These are phyloP conservation scores for Fusarium avenaceum DNA, from an alignment of 2,329 filamentous ascomycete species.

Conservation along the genomic window DNA sequence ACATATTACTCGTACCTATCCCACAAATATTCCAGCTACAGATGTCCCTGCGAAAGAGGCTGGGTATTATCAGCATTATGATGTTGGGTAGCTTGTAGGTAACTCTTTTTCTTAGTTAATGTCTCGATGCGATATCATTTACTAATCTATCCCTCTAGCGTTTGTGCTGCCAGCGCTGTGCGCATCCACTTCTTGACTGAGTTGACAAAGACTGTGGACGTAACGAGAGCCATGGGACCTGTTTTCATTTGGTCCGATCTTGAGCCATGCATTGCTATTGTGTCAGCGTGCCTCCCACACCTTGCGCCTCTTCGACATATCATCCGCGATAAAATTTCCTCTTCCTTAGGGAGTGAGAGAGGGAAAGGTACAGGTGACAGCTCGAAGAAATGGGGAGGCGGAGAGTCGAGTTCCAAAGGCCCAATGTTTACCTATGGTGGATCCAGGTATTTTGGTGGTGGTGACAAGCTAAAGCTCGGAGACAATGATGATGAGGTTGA, in stretches of 20 bases:
- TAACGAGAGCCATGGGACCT: slow-evolving; percentile 20
- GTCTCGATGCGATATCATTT: background rate
- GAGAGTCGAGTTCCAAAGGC: background rate
- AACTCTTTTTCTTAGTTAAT: too few species aligned
- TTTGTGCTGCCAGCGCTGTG: slow-evolving; percentile 23
- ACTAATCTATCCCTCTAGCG: background rate
- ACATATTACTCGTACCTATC: slow-evolving; percentile 15
- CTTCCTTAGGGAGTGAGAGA: slow-evolving; percentile 3
- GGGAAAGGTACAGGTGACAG: background rate
- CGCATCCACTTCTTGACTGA: slow-evolving; percentile 19
- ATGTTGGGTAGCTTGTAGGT: slow-evolving; percentile 26
- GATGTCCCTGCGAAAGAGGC: slow-evolving; percentile 21
- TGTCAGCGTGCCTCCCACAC: slow-evolving; percentile 27
- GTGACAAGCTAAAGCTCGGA: slow-evolving; percentile 6
- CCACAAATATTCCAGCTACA: slow-evolving; percentile 22
- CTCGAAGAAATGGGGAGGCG: background rate
- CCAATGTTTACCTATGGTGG: slow-evolving; percentile 22
- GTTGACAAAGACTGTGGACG: slow-evolving; percentile 7
- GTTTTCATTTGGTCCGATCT: slow-evolving; percentile 30
- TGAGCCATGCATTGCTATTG: slow-evolving; percentile 25
- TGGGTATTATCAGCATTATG: slow-evolving; percentile 15
- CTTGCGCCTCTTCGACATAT: slow-evolving; percentile 21
- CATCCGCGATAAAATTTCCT: slow-evolving; percentile 8
- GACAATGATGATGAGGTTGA: slow-evolving; percentile 22
- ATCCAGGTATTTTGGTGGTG: slow-evolving; percentile 9